Conservation (phyloP, 2,329 filamentous ascomycete genomes). For the Capronia americana region DNA sequence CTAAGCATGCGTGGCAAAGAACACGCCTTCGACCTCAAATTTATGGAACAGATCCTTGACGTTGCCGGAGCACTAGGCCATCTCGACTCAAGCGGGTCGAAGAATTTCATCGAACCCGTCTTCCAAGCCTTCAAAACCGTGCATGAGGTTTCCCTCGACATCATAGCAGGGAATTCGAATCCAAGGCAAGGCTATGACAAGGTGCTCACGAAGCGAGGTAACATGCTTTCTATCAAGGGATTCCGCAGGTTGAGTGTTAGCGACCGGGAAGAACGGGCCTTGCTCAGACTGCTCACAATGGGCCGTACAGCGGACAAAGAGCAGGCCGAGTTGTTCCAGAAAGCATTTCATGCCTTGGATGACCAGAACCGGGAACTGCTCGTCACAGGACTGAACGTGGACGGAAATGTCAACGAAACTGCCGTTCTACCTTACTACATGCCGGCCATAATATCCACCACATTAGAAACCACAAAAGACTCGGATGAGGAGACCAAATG, state of each 20-base stretch:
- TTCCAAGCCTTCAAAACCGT: conserved; percentile 44
- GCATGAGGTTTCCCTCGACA: conserved; percentile 42
- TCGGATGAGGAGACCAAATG: conserved; percentile 35
- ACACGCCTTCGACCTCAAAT: conserved; percentile 46
- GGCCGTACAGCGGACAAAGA: conserved; percentile 43
- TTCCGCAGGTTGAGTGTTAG: conserved; percentile 43
- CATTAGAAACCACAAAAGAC: conserved; percentile 39
- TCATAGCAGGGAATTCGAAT: conserved; percentile 40
- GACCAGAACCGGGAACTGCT: conserved; percentile 37
- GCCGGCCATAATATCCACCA: conserved; percentile 46
- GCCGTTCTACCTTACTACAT: conserved; percentile 50
- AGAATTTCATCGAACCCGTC: conserved; percentile 45
- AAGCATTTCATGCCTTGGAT: conserved; percentile 41
- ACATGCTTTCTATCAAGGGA: conserved; percentile 41
- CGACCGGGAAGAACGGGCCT: conserved; percentile 43
- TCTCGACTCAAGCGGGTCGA: conserved; percentile 43
- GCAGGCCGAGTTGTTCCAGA: conserved; percentile 43
- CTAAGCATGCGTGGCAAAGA: conserved; percentile 38
- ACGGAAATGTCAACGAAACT: conserved; percentile 45
- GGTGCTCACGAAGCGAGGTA: conserved; percentile 43
- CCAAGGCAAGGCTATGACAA: conserved; percentile 45
- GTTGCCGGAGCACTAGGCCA: conserved; percentile 49
- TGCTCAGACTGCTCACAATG: conserved; percentile 49
- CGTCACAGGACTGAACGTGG: conserved; percentile 45
- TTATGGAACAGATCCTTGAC: conserved; percentile 49